A percentile compares a stretch with the other conserved stretches of the same genome.
Evolutionary conservation across 2,329 filamentous ascomycete genomes (phyloP).

Genomic region (Dothistroma septosporum): DNA sequence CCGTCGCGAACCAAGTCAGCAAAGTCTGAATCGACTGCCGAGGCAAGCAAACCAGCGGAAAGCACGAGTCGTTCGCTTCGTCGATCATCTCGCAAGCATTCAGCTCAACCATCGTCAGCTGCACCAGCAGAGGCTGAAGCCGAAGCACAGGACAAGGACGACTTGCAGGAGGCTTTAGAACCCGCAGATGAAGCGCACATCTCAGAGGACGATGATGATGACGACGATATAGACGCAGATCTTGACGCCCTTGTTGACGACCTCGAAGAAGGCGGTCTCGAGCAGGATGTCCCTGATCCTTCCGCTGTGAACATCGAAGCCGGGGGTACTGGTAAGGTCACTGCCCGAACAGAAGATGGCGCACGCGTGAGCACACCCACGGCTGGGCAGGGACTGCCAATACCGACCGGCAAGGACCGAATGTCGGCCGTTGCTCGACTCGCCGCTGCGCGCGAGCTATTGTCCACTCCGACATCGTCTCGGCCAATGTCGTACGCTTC

Average conservation of each 20-base stretch:
- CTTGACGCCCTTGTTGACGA: slow-evolving; percentile 88
- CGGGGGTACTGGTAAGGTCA: slow-evolving; percentile 79
- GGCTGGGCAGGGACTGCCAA: slow-evolving; percentile 51
- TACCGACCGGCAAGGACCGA: slow-evolving; percentile 29
- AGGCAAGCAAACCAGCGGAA: slow-evolving; percentile 21
- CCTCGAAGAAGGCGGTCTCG: slow-evolving; percentile 74
- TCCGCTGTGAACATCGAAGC: slow-evolving; percentile 90
- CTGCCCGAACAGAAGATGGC: slow-evolving; percentile 86
- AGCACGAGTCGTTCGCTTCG: slow-evolving; percentile 23
- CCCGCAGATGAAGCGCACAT: slow-evolving; percentile 89
- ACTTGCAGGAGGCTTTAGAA: slow-evolving; percentile 68
- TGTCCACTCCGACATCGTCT: slow-evolving; percentile 47
- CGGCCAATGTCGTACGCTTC: slow-evolving; percentile 74
- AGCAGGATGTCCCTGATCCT: slow-evolving; percentile 71
- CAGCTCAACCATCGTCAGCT: slow-evolving; percentile 26
- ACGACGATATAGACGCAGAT: slow-evolving; percentile 50
- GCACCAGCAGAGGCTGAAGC: slow-evolving; percentile 41
- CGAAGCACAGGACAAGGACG: slow-evolving; percentile 44
- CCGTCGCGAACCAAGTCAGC: slow-evolving; percentile 21
- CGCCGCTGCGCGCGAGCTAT: slow-evolving; percentile 33
- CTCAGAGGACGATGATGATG: slow-evolving; percentile 64
- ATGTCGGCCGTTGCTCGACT: slow-evolving; percentile 32
- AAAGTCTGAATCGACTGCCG: slow-evolving; percentile 24
- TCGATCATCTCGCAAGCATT: slow-evolving; percentile 33
- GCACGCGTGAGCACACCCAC: slow-evolving; percentile 75